Evolutionary conservation across 1,139 yeast genomes (phyloP).

Genomic region (Saccharomyces hybrid): DNA sequence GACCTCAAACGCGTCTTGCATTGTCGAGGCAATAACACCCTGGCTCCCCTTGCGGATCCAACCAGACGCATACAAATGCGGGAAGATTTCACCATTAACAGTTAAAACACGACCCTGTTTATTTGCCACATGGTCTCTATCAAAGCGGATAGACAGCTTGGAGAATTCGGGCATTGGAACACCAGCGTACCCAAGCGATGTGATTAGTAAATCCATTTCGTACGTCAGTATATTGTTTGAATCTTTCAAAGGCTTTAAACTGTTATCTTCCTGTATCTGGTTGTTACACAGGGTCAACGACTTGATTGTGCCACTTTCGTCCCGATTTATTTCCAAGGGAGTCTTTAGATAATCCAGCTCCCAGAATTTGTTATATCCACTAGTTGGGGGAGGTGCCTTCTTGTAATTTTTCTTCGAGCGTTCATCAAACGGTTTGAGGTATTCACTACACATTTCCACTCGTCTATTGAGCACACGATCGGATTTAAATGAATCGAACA

Average conservation of each 20-base stretch:
- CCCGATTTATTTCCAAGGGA: constrained; percentile 50
- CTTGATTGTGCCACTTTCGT: constrained; percentile 32
- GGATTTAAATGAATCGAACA: constrained; percentile 36
- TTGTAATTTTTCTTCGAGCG: constrained; percentile 24
- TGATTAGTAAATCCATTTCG: constrained; percentile 60
- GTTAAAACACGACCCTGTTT: constrained; percentile 50
- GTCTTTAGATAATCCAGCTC: constrained; percentile 58
- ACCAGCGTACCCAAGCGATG: constrained; percentile 82
- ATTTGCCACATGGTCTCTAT: constrained; percentile 53
- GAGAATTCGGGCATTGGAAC: constrained; percentile 49
- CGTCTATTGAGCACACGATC: constrained; percentile 67
- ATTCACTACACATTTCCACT: constrained; percentile 54
- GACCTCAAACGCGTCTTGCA: constrained; percentile 75
- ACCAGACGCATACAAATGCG: constrained; percentile 74
- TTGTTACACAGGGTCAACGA: constrained; percentile 32
- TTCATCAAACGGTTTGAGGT: constrained; percentile 32
- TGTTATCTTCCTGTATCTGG: constrained; percentile 32
- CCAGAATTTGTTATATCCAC: constrained; percentile 45
- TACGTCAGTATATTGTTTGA: constrained; percentile 33
- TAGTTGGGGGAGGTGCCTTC: constrained; percentile 20
- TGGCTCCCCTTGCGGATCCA: constrained; percentile 88
- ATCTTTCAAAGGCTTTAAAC: constrained; percentile 32
- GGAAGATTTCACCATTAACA: constrained; percentile 26
- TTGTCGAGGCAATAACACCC: constrained; percentile 89
- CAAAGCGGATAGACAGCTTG: constrained; percentile 49